Base-by-base conservation (phyloP, 208 protist genomes). In the Trypanosoma conorhini region DNA sequence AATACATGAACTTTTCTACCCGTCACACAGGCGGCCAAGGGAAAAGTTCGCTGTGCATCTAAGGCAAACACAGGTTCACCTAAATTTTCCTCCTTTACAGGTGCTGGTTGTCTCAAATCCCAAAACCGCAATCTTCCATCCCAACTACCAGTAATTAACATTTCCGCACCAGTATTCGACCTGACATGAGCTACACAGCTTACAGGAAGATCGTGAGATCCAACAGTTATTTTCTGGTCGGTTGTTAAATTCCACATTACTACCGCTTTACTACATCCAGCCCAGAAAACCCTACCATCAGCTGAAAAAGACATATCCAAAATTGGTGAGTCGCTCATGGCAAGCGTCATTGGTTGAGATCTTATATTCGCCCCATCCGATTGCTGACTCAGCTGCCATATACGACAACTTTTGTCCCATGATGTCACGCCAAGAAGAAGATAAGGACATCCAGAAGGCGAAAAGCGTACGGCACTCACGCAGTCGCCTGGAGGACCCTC, bases 71-170 rank as follows among this genome's bases (percentile, higher is more conserved):
- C 77, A 22, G 91, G 91, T 24, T 89, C 85, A 4, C 83, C 85
- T 22, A 93, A 59, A 51, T 86, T 82, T 60, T 93, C 78, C 51
- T 92, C 84, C 66, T 88, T 88, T 13, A 82, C 71, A 50, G 78
- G 84, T 55, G 73, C 77, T 55, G 59, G 82, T 70, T 90, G 83
- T 21, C 87, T 77, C 22, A 92, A 72, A 72, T 96, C 91, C 91
- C 91, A 96, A 77, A 89, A 92, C 8, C 87, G 83, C 62, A 96
- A 35, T 60, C 87, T 94, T 2, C 89, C 88, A 62, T 96, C 91
- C 88, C 89, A 94, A 69, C 91, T 92, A 19, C 85, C 87, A 5
- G 89, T 94, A 35, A 96, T 72, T 24, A 96, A 76, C 66, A 92
- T 66, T n/a, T 90, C 78, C 35, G 62, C 62, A 60, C 80, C 73